phyloP scores from a whole-genome alignment of 2,329 filamentous ascomycete species.

The Aspergillus aculeatinus region DNA sequence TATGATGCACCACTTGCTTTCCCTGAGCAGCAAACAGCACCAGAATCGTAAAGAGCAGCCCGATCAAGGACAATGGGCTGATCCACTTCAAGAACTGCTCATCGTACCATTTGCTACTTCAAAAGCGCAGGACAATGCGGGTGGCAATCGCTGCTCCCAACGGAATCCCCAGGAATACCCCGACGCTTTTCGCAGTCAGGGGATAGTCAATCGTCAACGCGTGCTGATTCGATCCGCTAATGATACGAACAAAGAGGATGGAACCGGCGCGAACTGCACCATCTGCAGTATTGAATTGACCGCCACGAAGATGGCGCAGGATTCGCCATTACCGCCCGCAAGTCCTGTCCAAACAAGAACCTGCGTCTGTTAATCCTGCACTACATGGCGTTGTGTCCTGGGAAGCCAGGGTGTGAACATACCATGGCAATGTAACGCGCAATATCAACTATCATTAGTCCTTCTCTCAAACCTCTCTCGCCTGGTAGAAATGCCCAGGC shows the following conservation, averaged over 20 bases:
- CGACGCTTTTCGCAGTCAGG: slow-evolving; percentile 75
- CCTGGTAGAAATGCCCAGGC: no score
- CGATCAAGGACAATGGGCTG: slow-evolving; percentile 74
- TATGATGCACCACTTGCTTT: slow-evolving; percentile 72
- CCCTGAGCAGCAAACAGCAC: slow-evolving; percentile 85
- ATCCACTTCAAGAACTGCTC: slow-evolving; percentile 66
- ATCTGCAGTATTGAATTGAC: slow-evolving; percentile 75
- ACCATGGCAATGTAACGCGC: no score
- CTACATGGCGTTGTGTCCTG: no score
- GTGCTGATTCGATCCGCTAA: slow-evolving; percentile 52
- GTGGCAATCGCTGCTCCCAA: slow-evolving; percentile 77
- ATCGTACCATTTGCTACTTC: slow-evolving; percentile 65
- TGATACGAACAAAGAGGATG: slow-evolving; percentile 69
- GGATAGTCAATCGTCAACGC: slow-evolving; percentile 57
- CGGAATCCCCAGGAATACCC: slow-evolving; percentile 80
- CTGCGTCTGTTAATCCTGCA: no score
- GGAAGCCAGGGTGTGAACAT: no score
- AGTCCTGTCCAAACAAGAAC: no score
- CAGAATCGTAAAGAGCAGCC: slow-evolving; percentile 81
- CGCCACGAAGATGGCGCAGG: slow-evolving; percentile 78
- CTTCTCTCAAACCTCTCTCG: no score
- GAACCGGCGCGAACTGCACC: slow-evolving; percentile 68
- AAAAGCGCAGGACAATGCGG: slow-evolving; percentile 60
- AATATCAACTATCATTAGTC: no score
- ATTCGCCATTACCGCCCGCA: slow-evolving; percentile 59